These are phyloP conservation scores for Aspergillus leporis DNA, from an alignment of 495 filamentous ascomycete genomes.

Conservation along the genomic window DNA sequence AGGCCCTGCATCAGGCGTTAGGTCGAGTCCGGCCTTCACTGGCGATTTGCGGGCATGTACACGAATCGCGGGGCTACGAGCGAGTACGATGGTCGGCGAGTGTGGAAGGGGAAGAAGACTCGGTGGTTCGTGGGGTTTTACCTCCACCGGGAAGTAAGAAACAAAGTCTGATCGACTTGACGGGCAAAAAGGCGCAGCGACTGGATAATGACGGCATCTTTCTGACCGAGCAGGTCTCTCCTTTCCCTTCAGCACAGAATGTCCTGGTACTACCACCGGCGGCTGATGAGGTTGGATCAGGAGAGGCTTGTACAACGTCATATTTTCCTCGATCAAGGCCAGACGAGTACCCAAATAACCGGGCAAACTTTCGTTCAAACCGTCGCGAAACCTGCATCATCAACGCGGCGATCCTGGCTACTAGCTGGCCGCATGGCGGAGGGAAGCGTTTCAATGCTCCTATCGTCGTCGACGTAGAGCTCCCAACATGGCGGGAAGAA, in stretches of 20 bases:
- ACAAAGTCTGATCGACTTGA: slow-evolving; percentile 58
- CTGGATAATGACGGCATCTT: slow-evolving; percentile 42
- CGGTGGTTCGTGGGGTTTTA: slow-evolving; percentile 18
- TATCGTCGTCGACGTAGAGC: slow-evolving; percentile 74
- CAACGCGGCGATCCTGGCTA: slow-evolving; percentile 72
- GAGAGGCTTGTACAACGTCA: slow-evolving; percentile 12
- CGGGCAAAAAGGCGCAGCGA: slow-evolving; percentile 42
- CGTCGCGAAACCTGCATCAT: slow-evolving; percentile 74
- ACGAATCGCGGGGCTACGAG: slow-evolving; percentile 50
- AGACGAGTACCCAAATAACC: background rate
- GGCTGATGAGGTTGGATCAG: background rate
- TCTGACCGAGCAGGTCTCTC: background rate
- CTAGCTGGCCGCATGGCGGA: slow-evolving; percentile 61
- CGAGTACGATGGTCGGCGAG: slow-evolving; percentile 37
- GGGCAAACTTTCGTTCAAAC: slow-evolving; percentile 13
- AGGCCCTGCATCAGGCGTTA: slow-evolving; percentile 36
- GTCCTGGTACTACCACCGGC: slow-evolving; percentile 3
- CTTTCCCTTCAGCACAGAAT: slow-evolving; percentile 10
- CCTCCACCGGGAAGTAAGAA: slow-evolving; percentile 53
- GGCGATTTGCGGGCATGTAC: slow-evolving; percentile 53
- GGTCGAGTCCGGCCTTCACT: slow-evolving; percentile 44
- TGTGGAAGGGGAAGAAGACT: background rate
- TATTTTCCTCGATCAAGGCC: slow-evolving; percentile 10
- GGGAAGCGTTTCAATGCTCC: slow-evolving; percentile 69
- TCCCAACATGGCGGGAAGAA: slow-evolving; percentile 54